These are phyloP conservation scores for Hibiscus syriacus DNA, from an alignment of 345 rosid species.

Conservation along the genomic window DNA sequence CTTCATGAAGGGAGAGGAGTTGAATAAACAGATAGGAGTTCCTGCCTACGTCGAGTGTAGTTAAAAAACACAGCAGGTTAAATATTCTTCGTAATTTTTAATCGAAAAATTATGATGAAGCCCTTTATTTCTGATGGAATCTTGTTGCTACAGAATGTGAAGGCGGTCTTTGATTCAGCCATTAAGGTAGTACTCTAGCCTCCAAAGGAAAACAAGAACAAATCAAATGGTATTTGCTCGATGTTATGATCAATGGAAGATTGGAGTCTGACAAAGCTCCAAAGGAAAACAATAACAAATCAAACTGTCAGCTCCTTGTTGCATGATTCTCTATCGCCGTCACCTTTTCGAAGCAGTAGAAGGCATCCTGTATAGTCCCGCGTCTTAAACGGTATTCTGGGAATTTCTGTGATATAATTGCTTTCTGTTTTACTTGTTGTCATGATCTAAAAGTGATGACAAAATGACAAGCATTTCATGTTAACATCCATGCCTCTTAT, in stretches of 20 bases:
- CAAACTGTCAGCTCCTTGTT: neutral
- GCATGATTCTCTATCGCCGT: neutral
- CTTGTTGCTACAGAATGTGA: neutral
- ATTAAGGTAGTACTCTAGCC: slow-evolving; percentile 2
- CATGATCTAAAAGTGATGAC: neutral
- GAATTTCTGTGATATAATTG: neutral
- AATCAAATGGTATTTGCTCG: neutral
- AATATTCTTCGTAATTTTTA: neutral
- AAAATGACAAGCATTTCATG: neutral
- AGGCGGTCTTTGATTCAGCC: neutral
- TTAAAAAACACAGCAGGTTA: neutral
- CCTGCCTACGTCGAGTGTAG: slow-evolving; percentile 44
- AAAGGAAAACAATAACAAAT: too few relatives aligned
- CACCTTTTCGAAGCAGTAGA: neutral
- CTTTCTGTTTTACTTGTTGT: neutral
- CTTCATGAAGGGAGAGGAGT: slow-evolving; percentile 73
- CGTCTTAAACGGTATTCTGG: neutral
- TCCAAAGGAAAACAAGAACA: neutral
- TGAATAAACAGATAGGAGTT: slow-evolving; percentile 72
- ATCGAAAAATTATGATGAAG: neutral
- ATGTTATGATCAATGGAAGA: neutral
- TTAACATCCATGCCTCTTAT: neutral
- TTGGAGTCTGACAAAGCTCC: neutral
- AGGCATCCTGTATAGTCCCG: neutral
- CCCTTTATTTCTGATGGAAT: neutral